Evolutionary conservation across 1,139 yeast species (phyloP).

Genomic region (Hyphopichia fennica): DNA sequence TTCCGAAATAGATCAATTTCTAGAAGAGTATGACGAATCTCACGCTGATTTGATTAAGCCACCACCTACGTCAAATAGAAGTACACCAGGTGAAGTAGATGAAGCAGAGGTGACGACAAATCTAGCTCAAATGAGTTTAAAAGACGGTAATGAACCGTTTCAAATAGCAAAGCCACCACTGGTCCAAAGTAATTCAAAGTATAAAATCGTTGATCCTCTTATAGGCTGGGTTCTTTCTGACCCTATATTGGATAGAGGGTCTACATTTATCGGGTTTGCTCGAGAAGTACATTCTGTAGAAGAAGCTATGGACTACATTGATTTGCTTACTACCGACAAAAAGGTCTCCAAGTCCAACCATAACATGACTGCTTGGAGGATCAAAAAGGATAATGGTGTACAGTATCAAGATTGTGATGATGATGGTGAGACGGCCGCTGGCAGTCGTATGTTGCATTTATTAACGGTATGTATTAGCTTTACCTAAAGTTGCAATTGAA

Average conservation of each 20-base stretch:
- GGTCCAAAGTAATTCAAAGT: background rate
- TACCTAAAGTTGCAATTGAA: too few species aligned
- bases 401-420: constrained; percentile 86
- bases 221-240: constrained; percentile 77
- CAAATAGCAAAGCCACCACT: background rate
- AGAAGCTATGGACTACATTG: constrained; percentile 60
- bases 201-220: constrained; percentile 40
- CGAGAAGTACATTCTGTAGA: constrained; percentile 57
- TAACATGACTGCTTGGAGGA: constrained; percentile 85
- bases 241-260: constrained; percentile 77
- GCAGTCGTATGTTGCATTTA: constrained; percentile 80
- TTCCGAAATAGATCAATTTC: constrained; percentile 58
- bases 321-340: constrained; percentile 57
- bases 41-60: background rate
- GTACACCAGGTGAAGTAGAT: background rate
- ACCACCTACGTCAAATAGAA: background rate
- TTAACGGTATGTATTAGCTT: constrained; percentile 50
- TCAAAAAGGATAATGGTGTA: constrained; percentile 52
- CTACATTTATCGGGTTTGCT: constrained; percentile 82
- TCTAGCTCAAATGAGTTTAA: too few species aligned
- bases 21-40: constrained; percentile 34
- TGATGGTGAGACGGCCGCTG: constrained; percentile 98
- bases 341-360: constrained; percentile 72
- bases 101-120: too few species aligned
- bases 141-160: background rate